Conservation (phyloP, 306 rosid species). For the Canavalia gladiata region DNA sequence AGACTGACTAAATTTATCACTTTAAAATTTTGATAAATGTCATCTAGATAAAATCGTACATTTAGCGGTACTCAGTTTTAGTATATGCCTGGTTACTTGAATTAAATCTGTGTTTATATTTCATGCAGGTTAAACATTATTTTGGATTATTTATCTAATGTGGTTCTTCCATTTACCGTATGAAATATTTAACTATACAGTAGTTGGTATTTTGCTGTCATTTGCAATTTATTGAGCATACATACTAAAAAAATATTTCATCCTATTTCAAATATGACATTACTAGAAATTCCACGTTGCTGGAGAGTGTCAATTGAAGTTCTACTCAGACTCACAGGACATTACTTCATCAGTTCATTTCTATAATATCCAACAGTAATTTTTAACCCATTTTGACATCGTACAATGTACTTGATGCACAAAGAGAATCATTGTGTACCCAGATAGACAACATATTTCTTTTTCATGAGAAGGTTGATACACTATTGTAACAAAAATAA, state of each 20-base stretch:
- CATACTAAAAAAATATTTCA: not conserved
- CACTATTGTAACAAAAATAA: not conserved
- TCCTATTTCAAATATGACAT: not conserved
- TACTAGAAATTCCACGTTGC: not conserved
- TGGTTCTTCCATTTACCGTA: too few species aligned
- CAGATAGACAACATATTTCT: not conserved
- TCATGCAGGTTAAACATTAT: too few species aligned
- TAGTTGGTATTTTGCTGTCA: too few species aligned
- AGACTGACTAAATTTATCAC: too few species aligned
- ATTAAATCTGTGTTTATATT: too few species aligned
- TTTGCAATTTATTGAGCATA: too few species aligned
- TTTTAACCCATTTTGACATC: not conserved
- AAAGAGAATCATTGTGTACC: not conserved
- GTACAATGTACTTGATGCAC: not conserved
- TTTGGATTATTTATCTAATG: too few species aligned
- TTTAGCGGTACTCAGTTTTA: too few species aligned
- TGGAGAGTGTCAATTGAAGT: not conserved
- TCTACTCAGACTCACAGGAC: not conserved
- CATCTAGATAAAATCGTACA: too few species aligned
- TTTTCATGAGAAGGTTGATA: not conserved
- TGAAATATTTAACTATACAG: too few species aligned
- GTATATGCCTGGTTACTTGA: too few species aligned
- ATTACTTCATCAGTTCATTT: not conserved
- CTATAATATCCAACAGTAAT: not conserved
- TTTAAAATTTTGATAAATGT: too few species aligned